phyloP scores from a whole-genome alignment of 129 eudicot genomes.

The Flaveria trinervia region DNA sequence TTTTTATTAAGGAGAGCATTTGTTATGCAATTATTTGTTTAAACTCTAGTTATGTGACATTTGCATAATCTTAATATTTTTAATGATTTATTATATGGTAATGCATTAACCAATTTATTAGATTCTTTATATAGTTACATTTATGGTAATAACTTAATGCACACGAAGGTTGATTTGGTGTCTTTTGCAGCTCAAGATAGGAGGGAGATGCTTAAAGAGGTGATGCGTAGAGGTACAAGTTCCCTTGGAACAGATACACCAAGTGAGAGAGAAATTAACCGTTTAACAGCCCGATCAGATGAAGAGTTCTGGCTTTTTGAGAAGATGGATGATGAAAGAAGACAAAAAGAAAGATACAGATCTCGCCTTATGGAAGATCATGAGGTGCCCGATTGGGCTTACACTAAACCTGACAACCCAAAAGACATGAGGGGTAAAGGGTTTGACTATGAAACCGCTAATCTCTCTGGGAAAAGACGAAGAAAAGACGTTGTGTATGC shows the following conservation, averaged over 20 bases:
- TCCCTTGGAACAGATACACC: constrained; percentile 88
- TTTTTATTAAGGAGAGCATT: neutral
- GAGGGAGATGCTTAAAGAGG: constrained; percentile 85
- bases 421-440: constrained; percentile 75
- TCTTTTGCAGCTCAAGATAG: constrained; percentile 85
- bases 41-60: neutral
- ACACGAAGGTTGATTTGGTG: neutral
- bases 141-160: neutral
- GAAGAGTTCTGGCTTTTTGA: constrained; percentile 92
- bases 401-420: constrained; percentile 54
- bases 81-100: neutral
- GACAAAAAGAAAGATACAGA: constrained; percentile 76
- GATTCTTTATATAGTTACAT: neutral
- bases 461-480: constrained; percentile 76
- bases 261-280: constrained; percentile 89
- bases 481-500: constrained; percentile 80
- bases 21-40: neutral
- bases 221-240: constrained; percentile 85
- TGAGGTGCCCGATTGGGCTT: constrained; percentile 96
- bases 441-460: constrained; percentile 59
- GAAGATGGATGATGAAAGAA: constrained; percentile 92
- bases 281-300: constrained; percentile 85
- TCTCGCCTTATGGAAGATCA: constrained; percentile 96
- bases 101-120: neutral
- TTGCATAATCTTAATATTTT: neutral